Percentiles rank a stretch among this genome's conserved stretches.
These are phyloP conservation scores for Pseudoscleropodium purum DNA, from an alignment of 225 moss, liverwort and hornwort species.

Conservation along the genomic window DNA sequence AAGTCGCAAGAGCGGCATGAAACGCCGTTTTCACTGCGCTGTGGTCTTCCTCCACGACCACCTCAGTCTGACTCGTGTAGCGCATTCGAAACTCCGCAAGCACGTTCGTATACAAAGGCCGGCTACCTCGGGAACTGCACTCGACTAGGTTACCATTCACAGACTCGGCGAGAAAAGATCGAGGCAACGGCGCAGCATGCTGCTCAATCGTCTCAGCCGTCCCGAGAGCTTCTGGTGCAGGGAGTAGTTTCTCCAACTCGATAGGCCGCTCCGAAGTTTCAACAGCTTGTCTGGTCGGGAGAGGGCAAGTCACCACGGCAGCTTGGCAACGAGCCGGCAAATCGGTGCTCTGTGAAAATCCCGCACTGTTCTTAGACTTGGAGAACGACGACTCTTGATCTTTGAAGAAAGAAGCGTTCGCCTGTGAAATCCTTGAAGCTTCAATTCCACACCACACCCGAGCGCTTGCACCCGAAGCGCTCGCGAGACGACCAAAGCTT, in stretches of 20 bases:
- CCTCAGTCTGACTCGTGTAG: neutral
- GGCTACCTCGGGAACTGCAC: constrained; percentile 12
- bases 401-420: neutral
- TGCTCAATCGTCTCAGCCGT: neutral
- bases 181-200: neutral
- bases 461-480: neutral
- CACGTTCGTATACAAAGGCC: constrained; percentile 12
- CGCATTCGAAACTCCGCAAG: neutral
- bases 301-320: neutral
- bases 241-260: neutral
- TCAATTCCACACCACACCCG: neutral
- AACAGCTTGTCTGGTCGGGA: neutral
- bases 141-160: constrained; percentile 11
- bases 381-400: neutral
- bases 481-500: neutral
- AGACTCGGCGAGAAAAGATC: constrained; percentile 21
- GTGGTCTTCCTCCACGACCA: neutral
- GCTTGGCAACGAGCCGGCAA: constrained; percentile 6
- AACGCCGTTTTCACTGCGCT: neutral
- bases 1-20: neutral
- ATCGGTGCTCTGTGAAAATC: neutral
- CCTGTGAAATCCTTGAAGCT: neutral
- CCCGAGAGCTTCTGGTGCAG: neutral
- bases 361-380: neutral
- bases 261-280: neutral